A percentile compares a stretch with the other conserved stretches of the same genome.
Conservation (phyloP, 495 filamentous ascomycete genomes). For the Astrocystis sublimbata region DNA sequence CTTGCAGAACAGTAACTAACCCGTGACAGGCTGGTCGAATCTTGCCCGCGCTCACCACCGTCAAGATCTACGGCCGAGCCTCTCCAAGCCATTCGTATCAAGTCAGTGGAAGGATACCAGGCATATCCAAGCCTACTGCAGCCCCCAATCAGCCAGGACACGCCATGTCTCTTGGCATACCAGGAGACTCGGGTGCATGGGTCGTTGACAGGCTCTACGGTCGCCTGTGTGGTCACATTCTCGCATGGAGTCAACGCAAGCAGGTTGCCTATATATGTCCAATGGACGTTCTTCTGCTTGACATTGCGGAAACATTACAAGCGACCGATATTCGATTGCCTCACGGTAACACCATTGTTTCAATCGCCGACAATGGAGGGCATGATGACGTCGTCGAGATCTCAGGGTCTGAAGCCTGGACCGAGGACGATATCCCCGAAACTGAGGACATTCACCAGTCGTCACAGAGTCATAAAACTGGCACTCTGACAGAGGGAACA, state of each 20-base stretch:
- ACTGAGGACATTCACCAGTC: slow-evolving; percentile 19
- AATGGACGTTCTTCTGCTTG: slow-evolving; percentile 85
- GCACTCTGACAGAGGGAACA: background rate
- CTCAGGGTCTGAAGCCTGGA: slow-evolving; percentile 23
- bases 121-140: slow-evolving; percentile 11
- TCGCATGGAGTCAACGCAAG: slow-evolving; percentile 78
- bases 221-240: slow-evolving; percentile 83
- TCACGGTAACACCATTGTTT: slow-evolving; percentile 36
- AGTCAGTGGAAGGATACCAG: slow-evolving; percentile 58
- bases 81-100: slow-evolving; percentile 82
- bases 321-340: slow-evolving; percentile 57
- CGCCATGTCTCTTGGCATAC: slow-evolving; percentile 56
- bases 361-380: background rate
- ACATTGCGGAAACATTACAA: slow-evolving; percentile 75
- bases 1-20: background rate
- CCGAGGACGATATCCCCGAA: slow-evolving; percentile 18
- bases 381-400: slow-evolving; percentile 25
- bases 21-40: slow-evolving; percentile 65
- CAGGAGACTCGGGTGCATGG: slow-evolving; percentile 93
- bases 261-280: slow-evolving; percentile 85
- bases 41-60: slow-evolving; percentile 69
- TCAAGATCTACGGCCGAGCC: slow-evolving; percentile 78
- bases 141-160: slow-evolving; percentile 7
- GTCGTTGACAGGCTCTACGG: slow-evolving; percentile 78
- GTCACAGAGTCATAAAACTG: slow-evolving; percentile 4